Base-by-base conservation (phyloP, 176 grass and related monocot species). In the Phyllostachys edulis region DNA sequence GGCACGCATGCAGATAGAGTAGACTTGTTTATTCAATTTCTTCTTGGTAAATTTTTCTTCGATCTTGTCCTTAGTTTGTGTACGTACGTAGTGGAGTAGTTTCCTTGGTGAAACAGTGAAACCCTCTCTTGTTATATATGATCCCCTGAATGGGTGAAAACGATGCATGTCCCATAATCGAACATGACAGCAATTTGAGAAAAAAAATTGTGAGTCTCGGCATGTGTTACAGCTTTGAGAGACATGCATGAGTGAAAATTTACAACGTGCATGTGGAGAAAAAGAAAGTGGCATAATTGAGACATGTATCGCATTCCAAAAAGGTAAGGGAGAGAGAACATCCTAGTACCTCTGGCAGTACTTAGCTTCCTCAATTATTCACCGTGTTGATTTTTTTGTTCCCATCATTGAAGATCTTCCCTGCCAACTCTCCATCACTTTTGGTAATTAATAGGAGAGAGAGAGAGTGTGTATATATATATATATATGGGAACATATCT, bases 111-210 rank as follows among this genome's bases (percentile, higher is more conserved):
- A 74, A 56, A 16, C 49, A 3, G 4, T 54, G 13, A 16, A 15
- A 1, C 63, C 64, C 69, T 5, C 4, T 76, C 32, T 76, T n/a
- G 57, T 17, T 52, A 3, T 12, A 57, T 41, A 41, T 7, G 7
- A 59, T 34, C 51, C 44, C 69, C 45, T 51, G 14, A 9, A 62
- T 63, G 44, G 80, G 65, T 63, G 66, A 63, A 78, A 88, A 78
- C 65, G 34, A 88, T 45, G 7, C n/a, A n/a, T 82, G 51, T 2
- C 51, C 11, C 29, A 4, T 13, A 5, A 38, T 9, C 38, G 71
- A 16, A 69, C 27, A 5, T 52, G 55, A 69, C 86, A 74, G 45
- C 13, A 66, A 66, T 46, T 9, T 3, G 23, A 40, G 9, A 44
- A 38, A 38, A 38, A 38, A 5, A 38, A 2, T 41, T 41, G 2